Percentiles rank a stretch among this genome's conserved stretches.
phyloP scores from a whole-genome alignment of 257 asterid species.

The Coffea canephora region DNA sequence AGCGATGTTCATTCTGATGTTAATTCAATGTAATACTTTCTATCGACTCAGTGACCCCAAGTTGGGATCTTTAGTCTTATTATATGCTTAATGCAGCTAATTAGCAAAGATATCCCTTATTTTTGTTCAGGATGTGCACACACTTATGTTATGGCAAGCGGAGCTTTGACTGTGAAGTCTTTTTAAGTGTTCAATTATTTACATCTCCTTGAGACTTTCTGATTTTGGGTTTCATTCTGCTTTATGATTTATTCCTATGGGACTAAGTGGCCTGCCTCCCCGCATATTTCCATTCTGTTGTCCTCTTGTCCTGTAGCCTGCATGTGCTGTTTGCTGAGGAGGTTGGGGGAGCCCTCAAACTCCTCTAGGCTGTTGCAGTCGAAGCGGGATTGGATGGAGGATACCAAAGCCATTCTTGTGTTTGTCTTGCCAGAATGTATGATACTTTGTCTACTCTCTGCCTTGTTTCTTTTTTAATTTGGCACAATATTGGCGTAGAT shows the following conservation, averaged over 20 bases:
- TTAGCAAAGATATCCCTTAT: not conserved
- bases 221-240: not conserved
- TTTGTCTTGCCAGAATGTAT: not conserved
- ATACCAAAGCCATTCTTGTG: no score
- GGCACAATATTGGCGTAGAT: no score
- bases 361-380: no score
- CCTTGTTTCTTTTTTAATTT: no score
- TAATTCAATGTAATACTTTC: not conserved
- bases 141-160: not conserved
- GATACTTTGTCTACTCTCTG: not conserved
- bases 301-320: not conserved
- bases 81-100: not conserved
- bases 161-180: not conserved
- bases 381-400: no score
- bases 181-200: not conserved
- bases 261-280: not conserved
- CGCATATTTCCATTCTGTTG: not conserved
- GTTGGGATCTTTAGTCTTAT: not conserved
- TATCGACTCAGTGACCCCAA: not conserved
- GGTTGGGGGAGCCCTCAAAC: not conserved
- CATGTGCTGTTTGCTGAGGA: not conserved
- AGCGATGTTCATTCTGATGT: not conserved
- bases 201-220: not conserved
- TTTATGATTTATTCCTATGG: not conserved
- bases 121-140: not conserved